Conservation (phyloP, 768 basidiomycete species). For the Cubamyces lactineus region DNA sequence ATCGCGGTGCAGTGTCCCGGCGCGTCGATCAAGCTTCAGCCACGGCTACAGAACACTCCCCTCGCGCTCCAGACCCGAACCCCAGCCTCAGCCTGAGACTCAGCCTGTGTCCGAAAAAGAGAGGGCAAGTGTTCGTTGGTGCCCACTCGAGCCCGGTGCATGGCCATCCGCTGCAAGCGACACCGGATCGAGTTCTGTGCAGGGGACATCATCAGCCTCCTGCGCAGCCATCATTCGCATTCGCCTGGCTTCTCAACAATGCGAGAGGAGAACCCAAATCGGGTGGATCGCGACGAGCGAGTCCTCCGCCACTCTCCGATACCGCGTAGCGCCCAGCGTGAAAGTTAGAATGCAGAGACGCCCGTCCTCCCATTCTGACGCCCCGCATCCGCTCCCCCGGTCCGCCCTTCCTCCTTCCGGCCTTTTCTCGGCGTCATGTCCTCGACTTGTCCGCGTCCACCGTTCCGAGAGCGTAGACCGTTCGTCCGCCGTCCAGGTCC, state of each 20-base stretch:
- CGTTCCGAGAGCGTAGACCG: background rate
- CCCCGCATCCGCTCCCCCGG: slow-evolving; percentile 4
- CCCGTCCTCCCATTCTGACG: background rate
- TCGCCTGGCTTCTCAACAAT: slow-evolving; percentile 9
- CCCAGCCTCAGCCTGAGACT: background rate
- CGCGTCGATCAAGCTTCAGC: slow-evolving; percentile 29
- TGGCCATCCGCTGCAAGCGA: background rate
- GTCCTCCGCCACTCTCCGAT: background rate
- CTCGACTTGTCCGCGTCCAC: background rate
- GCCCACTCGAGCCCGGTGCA: background rate
- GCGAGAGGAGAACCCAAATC: background rate
- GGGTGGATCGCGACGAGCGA: background rate
- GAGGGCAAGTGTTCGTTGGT: background rate
- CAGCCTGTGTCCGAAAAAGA: no score
- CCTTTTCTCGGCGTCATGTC: background rate
- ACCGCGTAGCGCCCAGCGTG: slow-evolving; percentile 3
- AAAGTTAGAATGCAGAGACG: background rate
- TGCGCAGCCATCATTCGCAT: slow-evolving; percentile 14
- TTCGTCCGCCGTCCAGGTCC: no score
- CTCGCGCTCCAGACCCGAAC: background rate
- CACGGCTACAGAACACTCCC: background rate
- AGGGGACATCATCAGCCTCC: background rate
- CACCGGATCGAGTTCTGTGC: background rate
- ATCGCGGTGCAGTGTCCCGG: slow-evolving; percentile 23
- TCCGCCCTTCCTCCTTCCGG: background rate